Percentiles rank a stretch among this genome's conserved stretches.
Conservation (phyloP, 805 yeast genomes). For the Hyphopichia homilentoma region DNA sequence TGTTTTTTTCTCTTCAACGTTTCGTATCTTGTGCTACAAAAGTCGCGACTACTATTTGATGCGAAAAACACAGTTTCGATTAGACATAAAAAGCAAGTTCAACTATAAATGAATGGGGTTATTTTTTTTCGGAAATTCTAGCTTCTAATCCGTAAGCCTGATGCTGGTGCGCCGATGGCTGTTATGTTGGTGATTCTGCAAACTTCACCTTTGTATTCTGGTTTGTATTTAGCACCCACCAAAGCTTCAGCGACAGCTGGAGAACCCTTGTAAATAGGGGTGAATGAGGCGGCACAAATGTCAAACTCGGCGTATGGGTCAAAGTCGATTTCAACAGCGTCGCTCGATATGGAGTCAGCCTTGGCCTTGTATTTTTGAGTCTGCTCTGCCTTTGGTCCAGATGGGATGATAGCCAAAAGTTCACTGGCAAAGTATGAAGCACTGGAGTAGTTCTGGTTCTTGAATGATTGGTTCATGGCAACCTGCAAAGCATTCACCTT, state of each 20-base stretch:
- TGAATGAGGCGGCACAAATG: slow-evolving; percentile 79
- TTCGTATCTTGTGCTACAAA: slow-evolving; percentile 1
- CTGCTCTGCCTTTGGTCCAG: slow-evolving; percentile 84
- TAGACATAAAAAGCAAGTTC: too few species aligned
- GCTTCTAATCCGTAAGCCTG: slow-evolving; percentile 70
- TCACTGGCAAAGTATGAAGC: slow-evolving; percentile 90
- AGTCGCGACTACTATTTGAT: too few species aligned
- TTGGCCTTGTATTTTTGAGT: slow-evolving; percentile 78
- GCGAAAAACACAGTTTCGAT: too few species aligned
- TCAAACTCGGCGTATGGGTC: slow-evolving; percentile 91
- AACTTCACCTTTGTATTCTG: slow-evolving; percentile 70
- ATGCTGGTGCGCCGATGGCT: slow-evolving; percentile 83
- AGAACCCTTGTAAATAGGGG: slow-evolving; percentile 83
- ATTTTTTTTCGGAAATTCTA: too few species aligned
- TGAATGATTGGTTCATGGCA: slow-evolving; percentile 91
- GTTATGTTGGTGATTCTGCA: slow-evolving; percentile 77
- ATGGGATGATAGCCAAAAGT: slow-evolving; percentile 62
- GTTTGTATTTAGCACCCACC: slow-evolving; percentile 84
- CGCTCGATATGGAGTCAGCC: slow-evolving; percentile 77
- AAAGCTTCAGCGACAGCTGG: slow-evolving; percentile 72
- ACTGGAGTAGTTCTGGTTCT: slow-evolving; percentile 78
- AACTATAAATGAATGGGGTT: too few species aligned
- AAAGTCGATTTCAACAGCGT: slow-evolving; percentile 86
- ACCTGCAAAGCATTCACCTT: slow-evolving; percentile 85
- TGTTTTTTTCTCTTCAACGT: neutral